Evolutionary conservation across 2,329 filamentous ascomycete genomes (phyloP).

Genomic region (Beauveria medogensis): DNA sequence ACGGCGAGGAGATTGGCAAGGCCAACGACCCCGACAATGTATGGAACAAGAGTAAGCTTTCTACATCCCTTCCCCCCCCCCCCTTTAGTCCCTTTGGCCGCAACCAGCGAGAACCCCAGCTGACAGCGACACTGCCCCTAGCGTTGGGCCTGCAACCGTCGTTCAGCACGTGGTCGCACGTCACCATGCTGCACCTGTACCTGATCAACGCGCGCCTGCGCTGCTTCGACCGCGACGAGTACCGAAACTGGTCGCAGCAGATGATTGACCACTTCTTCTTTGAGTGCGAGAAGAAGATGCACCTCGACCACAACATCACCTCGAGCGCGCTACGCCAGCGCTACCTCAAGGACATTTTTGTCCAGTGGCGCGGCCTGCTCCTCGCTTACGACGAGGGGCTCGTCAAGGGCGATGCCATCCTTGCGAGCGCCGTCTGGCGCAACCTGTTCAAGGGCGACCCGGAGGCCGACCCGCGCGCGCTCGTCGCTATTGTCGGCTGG

Average conservation of each 20-base stretch:
- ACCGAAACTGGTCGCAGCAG: conserved; percentile 77
- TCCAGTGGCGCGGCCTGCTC: conserved; percentile 84
- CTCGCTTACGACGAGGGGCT: conserved; percentile 80
- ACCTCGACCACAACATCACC: conserved; percentile 64
- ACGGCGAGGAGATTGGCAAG: conserved; percentile 72
- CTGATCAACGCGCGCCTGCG: conserved; percentile 77
- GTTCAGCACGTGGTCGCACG: conserved; percentile 92
- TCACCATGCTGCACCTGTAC: conserved; percentile 96
- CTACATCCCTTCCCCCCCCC: not conserved
- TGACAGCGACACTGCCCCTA: conserved; percentile 27
- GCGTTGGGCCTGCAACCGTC: conserved; percentile 74
- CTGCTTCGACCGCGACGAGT: conserved; percentile 61
- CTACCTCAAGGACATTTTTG: conserved; percentile 79
- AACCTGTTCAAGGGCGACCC: conserved; percentile 74
- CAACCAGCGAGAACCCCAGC: not conserved
- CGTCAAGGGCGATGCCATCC: conserved; percentile 65
- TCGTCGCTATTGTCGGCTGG: conserved; percentile 50
- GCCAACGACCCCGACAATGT: conserved; percentile 23
- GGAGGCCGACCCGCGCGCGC: conserved; percentile 40
- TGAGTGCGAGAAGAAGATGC: conserved; percentile 77
- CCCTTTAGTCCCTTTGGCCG: not conserved
- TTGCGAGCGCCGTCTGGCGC: conserved; percentile 82
- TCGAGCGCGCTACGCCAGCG: conserved; percentile 52
- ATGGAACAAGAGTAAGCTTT: conserved; percentile 66
- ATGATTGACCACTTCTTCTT: conserved; percentile 94